Conservation (phyloP, 176 grass and related monocot species). For the Carex pumila region DNA sequence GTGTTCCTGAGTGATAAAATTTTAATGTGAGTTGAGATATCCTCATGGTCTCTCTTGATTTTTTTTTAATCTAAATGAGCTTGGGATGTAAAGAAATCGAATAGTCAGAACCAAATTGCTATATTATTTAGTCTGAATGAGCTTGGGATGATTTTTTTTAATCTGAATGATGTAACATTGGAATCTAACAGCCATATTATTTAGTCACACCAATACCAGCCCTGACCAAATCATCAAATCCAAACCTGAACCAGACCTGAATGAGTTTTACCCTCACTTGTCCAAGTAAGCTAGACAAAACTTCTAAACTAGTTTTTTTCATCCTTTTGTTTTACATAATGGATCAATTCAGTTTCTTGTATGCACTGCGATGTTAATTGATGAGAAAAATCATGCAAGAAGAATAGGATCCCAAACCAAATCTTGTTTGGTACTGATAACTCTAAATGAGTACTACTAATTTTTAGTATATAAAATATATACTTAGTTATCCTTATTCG, state of each 20-base stretch:
- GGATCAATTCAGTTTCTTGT: too few relatives aligned
- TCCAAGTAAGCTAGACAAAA: too few relatives aligned
- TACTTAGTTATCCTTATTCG: too few relatives aligned
- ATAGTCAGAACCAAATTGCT: neutral
- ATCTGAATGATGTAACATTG: neutral
- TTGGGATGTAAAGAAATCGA: neutral
- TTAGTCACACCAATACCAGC: neutral
- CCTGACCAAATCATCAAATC: neutral
- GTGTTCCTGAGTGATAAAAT: neutral
- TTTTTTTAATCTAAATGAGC: neutral
- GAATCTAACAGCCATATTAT: neutral
- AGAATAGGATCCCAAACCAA: neutral
- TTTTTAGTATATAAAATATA: too few relatives aligned
- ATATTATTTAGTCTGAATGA: neutral
- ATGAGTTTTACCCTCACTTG: neutral
- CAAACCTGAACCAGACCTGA: too few relatives aligned
- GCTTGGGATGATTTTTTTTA: too few relatives aligned
- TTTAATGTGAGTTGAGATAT: neutral
- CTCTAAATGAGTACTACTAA: too few relatives aligned
- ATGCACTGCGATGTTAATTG: too few relatives aligned
- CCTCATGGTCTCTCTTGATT: too few relatives aligned
- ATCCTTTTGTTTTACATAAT: too few relatives aligned
- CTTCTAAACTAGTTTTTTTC: too few relatives aligned
- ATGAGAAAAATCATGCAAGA: neutral
- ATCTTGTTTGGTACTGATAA: too few relatives aligned